A percentile compares a stretch with the other conserved stretches of the same genome.
phyloP scores from a whole-genome alignment of 306 rosid species.

The cucumber (Cucumis sativus) region DNA sequence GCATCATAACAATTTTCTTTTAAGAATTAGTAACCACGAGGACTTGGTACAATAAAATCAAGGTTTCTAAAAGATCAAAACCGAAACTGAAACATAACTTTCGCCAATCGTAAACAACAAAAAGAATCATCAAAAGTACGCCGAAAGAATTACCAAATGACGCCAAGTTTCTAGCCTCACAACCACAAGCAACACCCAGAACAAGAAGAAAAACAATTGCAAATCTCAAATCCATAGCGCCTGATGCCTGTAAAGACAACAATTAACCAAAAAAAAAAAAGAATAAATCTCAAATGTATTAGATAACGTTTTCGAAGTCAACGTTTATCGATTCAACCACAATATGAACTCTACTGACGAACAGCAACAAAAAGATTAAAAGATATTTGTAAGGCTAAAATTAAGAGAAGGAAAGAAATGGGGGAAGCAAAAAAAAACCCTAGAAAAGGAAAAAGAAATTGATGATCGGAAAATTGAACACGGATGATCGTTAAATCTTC shows the following conservation, averaged over 20 bases:
- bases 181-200: conserved; percentile 42
- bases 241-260: conserved; percentile 16
- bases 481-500: neutral
- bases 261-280: too few relatives aligned
- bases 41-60: neutral
- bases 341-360: neutral
- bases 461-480: neutral
- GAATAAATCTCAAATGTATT: too few relatives aligned
- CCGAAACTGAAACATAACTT: neutral
- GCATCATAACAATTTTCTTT: too few relatives aligned
- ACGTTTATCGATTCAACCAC: neutral
- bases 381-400: neutral
- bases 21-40: neutral
- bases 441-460: neutral
- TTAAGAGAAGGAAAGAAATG: neutral
- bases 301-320: neutral
- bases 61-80: neutral
- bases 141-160: neutral
- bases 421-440: neutral
- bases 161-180: conserved; percentile 27
- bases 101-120: neutral
- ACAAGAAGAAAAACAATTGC: conserved; percentile 32
- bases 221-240: conserved; percentile 35
- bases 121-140: neutral
- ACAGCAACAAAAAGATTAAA: too few relatives aligned